Conservation (phyloP, 805 yeast genomes). For the Nakazawaea ambrosiae region DNA sequence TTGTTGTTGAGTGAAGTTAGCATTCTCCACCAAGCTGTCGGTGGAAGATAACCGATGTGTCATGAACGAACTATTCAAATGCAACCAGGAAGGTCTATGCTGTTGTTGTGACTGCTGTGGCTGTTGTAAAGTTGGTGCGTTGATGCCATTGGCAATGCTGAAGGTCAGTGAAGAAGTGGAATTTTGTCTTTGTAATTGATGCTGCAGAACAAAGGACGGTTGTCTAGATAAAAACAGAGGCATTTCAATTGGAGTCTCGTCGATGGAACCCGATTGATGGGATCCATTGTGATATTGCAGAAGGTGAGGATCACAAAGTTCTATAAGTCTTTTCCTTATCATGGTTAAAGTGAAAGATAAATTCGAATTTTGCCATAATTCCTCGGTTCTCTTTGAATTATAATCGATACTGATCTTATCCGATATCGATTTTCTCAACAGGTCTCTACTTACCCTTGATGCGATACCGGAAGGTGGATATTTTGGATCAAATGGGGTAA, state of each 20-base stretch:
- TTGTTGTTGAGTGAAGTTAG: conserved; percentile 6
- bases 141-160: conserved; percentile 9
- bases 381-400: conserved; percentile 19
- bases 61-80: conserved; percentile 23
- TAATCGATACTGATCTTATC: conserved; percentile 19
- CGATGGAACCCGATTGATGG: conserved; percentile 1
- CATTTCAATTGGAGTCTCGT: conserved; percentile 10
- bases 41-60: conserved; percentile 25
- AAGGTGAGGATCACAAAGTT: conserved; percentile 19
- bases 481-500: conserved; percentile 59
- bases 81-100: conserved; percentile 28
- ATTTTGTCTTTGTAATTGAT: conserved; percentile 19
- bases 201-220: conserved; percentile 7
- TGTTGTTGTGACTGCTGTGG: conserved; percentile 4
- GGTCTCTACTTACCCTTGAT: conserved; percentile 50
- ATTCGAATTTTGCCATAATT: conserved; percentile 19
- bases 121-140: conserved; percentile 10
- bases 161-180: conserved; percentile 16
- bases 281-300: not conserved
- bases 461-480: conserved; percentile 66
- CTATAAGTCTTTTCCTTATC: conserved; percentile 25
- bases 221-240: conserved; percentile 12
- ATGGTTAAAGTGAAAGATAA: conserved; percentile 20
- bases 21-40: conserved; percentile 25
- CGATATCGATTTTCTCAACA: conserved; percentile 26